Evolutionary conservation across 176 grass and related monocot species (phyloP), one percentile per base, ranked within the genome.

Genomic region (Bolboschoenus planiculmis): DNA sequence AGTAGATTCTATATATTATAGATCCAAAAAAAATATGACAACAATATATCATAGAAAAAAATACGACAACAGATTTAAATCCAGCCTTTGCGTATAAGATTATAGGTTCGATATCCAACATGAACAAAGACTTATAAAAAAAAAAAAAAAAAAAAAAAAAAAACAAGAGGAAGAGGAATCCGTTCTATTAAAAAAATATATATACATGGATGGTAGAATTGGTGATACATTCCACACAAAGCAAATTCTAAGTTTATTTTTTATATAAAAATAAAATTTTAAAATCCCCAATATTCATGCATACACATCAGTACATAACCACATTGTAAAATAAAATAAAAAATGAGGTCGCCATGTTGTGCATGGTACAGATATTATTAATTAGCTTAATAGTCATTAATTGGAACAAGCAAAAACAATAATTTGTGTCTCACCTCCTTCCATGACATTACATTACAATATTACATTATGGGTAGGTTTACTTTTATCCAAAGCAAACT

Each of bases 321-420:
- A 10, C 14, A 53, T 42, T 70, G 36, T 40, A 4, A 70, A 70
- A n/a, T n/a, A n/a, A n/a, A n/a, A n/a, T n/a, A n/a, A n/a, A 34
- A 42, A 70, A 42, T 42, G 1, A 37, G 15, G 2, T 34, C 31
- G 31, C 36, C 20, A 11, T 70, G 65, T 70, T 36, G 65, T 70
- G 65, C 65, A 40, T 42, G 20, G 65, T 42, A 70, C 65, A 23
- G 20, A 43, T 70, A 70, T 70, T 70, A 70, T 70, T 48, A 74
- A 70, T 70, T 48, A 74, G 42, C 70, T 74, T 75, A 75, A 75
- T 75, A 15, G 63, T 66, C 23, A 20, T 18, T 18, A 3, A 63
- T 63, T 63, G 59, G 26, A 75, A 48, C 43, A 50, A 75, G 11
- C 39, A 44, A 72, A 72, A 42, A 46, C 67, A 44, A 26, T 13